phyloP scores from a whole-genome alignment of 2,329 filamentous ascomycete species.

The Trichoderma sp. region DNA sequence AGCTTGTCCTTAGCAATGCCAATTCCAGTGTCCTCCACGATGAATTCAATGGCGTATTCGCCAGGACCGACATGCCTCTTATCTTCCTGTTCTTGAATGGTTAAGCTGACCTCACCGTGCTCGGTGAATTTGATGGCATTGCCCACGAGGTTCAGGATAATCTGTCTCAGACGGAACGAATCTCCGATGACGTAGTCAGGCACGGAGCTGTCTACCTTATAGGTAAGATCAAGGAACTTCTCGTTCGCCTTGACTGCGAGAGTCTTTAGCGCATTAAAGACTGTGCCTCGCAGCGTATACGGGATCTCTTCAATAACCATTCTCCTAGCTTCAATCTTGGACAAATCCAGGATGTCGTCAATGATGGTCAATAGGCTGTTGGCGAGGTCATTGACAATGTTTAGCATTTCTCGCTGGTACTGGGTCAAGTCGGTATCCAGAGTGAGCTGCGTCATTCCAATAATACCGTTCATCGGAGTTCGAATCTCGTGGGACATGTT shows the following conservation, averaged over 20 bases:
- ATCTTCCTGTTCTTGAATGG: constrained; percentile 70
- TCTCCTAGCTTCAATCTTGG: constrained; percentile 87
- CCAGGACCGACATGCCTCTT: constrained; percentile 62
- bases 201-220: constrained; percentile 88
- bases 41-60: constrained; percentile 93
- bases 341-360: constrained; percentile 74
- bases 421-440: constrained; percentile 92
- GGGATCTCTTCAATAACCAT: constrained; percentile 99
- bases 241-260: constrained; percentile 97
- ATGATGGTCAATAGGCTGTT: constrained; percentile 97
- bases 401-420: constrained; percentile 96
- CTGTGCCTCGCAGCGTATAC: constrained; percentile 88
- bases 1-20: constrained; percentile 95
- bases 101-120: constrained; percentile 90
- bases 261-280: constrained; percentile 96
- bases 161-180: constrained; percentile 92
- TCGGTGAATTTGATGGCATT: constrained; percentile 99
- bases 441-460: constrained; percentile 95
- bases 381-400: constrained; percentile 94
- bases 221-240: constrained; percentile 87
- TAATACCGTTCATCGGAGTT: constrained; percentile 96
- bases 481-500: constrained; percentile 99
- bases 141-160: constrained; percentile 94
- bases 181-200: constrained; percentile 95
- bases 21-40: constrained; percentile 94